Conservation (phyloP, 2,329 filamentous ascomycete species). For the Alternaria novae-zelandiae region DNA sequence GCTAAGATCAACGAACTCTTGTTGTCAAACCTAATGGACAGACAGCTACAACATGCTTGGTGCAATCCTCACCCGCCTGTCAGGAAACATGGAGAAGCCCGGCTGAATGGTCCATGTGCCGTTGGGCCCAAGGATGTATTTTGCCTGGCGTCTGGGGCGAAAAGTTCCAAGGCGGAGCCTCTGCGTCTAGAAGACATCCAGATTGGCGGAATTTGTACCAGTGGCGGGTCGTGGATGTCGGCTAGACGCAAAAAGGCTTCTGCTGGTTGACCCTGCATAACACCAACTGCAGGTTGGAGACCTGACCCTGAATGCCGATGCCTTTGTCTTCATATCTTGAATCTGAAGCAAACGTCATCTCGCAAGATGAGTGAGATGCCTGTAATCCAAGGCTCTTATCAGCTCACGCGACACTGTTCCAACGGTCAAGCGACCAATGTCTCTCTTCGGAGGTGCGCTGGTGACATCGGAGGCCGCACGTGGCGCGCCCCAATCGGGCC, state of each 20-base stretch:
- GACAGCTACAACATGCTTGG: background rate
- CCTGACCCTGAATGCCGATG: constrained; percentile 7
- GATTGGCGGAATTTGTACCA: constrained; percentile 12
- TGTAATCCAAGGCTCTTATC: background rate
- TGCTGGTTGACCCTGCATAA: constrained; percentile 37
- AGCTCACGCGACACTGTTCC: constrained; percentile 20
- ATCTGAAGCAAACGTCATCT: background rate
- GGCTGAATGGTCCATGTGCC: constrained; percentile 6
- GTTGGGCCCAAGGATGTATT: constrained; percentile 8
- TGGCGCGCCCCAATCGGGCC: constrained; percentile 15
- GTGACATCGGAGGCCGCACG: constrained; percentile 24
- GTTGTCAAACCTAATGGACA: background rate
- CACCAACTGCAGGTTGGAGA: constrained; percentile 13
- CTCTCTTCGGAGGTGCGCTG: constrained; percentile 14
- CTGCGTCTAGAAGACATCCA: constrained; percentile 1
- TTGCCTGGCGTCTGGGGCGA: constrained; percentile 6
- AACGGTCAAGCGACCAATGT: constrained; percentile 25
- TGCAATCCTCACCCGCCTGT: background rate
- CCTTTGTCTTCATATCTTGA: background rate
- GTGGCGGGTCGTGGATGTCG: background rate
- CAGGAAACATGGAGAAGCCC: background rate
- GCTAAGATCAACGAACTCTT: background rate
- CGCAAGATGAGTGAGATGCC: background rate
- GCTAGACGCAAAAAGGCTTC: constrained; percentile 12
- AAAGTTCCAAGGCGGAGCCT: constrained; percentile 1